phyloP scores from a whole-genome alignment of 129 eudicot genomes.

The Chrysanthemum makinoi region DNA sequence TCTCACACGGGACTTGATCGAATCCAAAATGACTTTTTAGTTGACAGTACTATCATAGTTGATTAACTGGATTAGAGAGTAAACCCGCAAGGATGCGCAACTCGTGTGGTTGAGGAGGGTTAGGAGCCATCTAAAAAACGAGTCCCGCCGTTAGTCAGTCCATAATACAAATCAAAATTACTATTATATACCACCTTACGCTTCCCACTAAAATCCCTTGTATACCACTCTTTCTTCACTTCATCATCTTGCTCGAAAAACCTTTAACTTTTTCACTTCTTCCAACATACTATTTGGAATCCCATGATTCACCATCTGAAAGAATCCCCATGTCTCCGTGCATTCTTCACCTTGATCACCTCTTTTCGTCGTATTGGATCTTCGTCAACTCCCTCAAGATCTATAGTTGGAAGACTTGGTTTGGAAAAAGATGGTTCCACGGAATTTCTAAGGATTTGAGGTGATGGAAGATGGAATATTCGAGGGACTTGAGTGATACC shows the following conservation, averaged over 20 bases:
- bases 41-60: no score
- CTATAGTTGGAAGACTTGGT: conserved; percentile 37
- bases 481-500: conserved; percentile 38
- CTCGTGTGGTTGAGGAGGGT: conserved; percentile 35
- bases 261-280: conserved; percentile 21
- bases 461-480: conserved; percentile 30
- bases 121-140: conserved; percentile 35
- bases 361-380: background rate
- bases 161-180: conserved; percentile 27
- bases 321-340: conserved; percentile 54
- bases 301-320: conserved; percentile 61
- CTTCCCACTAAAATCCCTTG: background rate
- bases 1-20: no score
- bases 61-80: background rate
- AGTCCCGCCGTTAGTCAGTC: conserved; percentile 33
- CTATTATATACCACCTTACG: conserved; percentile 14
- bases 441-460: conserved; percentile 9
- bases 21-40: no score
- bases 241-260: conserved; percentile 52
- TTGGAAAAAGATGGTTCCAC: background rate
- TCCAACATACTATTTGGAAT: conserved; percentile 34
- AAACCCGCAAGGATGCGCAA: conserved; percentile 49
- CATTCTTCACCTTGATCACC: conserved; percentile 37
- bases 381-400: conserved; percentile 24
- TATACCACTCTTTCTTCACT: conserved; percentile 43